Base-by-base conservation (phyloP, 441 rosid genomes). In the Pelargonium cotyledonis region DNA sequence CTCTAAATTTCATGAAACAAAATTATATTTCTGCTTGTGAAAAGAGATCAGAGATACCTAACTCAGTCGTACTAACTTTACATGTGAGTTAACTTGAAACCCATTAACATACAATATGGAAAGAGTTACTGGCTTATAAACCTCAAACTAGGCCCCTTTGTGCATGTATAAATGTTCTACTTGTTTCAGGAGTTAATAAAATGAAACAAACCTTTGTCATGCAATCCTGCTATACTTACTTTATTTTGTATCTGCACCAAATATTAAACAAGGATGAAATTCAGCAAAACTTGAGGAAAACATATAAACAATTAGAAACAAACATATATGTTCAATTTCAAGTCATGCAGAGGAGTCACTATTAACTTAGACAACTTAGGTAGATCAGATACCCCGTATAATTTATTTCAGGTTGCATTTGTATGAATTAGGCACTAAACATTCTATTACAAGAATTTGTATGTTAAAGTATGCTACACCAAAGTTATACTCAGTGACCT, bases 201-300 rank as follows among this genome's bases (percentile, higher is more conserved):
- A 70, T 15, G 29, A 67, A 70, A 74, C 83, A 70, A 31, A 89
- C 97, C 99, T 87, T 94, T 94, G 78, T 91, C 99, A 77, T 94
- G 97, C 80, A 91, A 71, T 65, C 97, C 96, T n/a, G 89, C 97
- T 15, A 94, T 70, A 76, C 78, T 79, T 46, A 84, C 75, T 82
- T 89, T 85, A 79, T 82, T 87, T 38, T 53, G 63, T 70, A 94
- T 66, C 99, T 94, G 94, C 84, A 84, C 18, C 65, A 80, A 72
- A 65, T 72, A 49, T 46, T 68, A 61, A 67, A 77, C 46, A 62
- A 14, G 53, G 47, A 77, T 51, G n/a, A 10, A 60, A 29, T 66
- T 44, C 57, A 53, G 19, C 14, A 26, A 64, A 69, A 6, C 64
- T 23, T 16, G 2, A 62, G 40, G 51, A 5, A 70, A 64, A 0